Evolutionary conservation across 1,284 basidiomycete species (phyloP).

Genomic region (Mycosarcoma mackinlayi): DNA sequence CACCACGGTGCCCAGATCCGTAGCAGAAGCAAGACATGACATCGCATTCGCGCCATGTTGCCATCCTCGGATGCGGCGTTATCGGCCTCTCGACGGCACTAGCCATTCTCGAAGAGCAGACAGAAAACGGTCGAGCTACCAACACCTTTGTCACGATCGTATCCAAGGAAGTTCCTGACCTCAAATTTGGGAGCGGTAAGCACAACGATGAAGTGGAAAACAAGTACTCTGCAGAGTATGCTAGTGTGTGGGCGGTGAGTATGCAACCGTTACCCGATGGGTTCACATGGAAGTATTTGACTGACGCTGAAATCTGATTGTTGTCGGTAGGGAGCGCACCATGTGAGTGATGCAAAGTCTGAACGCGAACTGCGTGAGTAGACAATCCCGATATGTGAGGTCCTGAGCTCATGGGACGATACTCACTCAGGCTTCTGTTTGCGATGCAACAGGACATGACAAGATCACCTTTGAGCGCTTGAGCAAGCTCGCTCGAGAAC

Average conservation of each 20-base stretch:
- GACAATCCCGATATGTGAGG: too few relatives aligned
- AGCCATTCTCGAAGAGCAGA: conserved; percentile 37
- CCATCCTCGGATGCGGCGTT: conserved; percentile 46
- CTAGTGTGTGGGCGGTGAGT: conserved; percentile 52
- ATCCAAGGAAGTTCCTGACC: conserved; percentile 35
- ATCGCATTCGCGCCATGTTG: conserved; percentile 12
- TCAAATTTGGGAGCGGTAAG: neutral
- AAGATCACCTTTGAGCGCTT: conserved; percentile 45
- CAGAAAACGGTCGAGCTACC: neutral
- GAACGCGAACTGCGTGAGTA: conserved; percentile 30
- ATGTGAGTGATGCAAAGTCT: conserved; percentile 49
- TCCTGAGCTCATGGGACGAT: too few relatives aligned
- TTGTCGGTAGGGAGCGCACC: conserved; percentile 33
- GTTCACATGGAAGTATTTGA: neutral
- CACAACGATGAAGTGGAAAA: neutral
- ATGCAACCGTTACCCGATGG: neutral
- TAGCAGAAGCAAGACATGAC: neutral
- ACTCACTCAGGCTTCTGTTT: neutral
- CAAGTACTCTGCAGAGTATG: conserved; percentile 36
- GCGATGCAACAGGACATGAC: conserved; percentile 18
- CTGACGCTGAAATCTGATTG: conserved; percentile 1
- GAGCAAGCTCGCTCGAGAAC: conserved; percentile 22
- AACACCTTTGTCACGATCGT: conserved; percentile 33
- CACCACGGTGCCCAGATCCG: too few relatives aligned
- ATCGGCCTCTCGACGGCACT: conserved; percentile 51